phyloP scores from a whole-genome alignment of 1,139 yeast species.

The Nakaseomyces kungkrabaensis region DNA sequence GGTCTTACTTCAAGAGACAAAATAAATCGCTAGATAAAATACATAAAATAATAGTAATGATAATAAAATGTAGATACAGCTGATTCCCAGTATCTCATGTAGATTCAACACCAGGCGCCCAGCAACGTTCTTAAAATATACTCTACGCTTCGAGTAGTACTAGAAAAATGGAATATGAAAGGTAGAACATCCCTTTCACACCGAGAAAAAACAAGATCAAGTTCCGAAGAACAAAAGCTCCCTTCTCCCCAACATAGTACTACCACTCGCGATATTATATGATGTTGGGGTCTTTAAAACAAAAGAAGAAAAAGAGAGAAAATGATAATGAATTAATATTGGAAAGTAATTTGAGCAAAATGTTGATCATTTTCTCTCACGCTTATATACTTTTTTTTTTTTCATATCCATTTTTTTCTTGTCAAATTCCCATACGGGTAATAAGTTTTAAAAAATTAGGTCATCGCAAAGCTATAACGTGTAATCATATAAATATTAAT shows the following conservation, averaged over 20 bases:
- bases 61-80: slow-evolving; percentile 31
- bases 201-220: slow-evolving; percentile 6
- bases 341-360: not conserved
- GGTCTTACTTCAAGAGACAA: too few relatives aligned
- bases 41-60: not conserved
- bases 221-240: not conserved
- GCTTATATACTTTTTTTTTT: too few relatives aligned
- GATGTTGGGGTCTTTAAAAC: slow-evolving; percentile 18
- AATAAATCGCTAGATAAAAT: not conserved
- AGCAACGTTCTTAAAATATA: slow-evolving; percentile 31
- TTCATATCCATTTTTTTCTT: too few relatives aligned
- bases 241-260: slow-evolving; percentile 5
- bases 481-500: too few relatives aligned
- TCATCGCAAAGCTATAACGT: not conserved
- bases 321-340: not conserved
- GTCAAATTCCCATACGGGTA: too few relatives aligned
- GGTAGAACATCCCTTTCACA: slow-evolving; percentile 11
- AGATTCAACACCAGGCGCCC: slow-evolving; percentile 36
- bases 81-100: slow-evolving; percentile 35
- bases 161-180: slow-evolving; percentile 11
- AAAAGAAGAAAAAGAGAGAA: not conserved
- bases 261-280: slow-evolving; percentile 15
- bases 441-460: not conserved
- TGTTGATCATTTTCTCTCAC: not conserved
- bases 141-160: slow-evolving; percentile 30